Evolutionary conservation across 805 yeast genomes (phyloP), one percentile per base, ranked within the genome.

Genomic region (Lipomyces orientalis): DNA sequence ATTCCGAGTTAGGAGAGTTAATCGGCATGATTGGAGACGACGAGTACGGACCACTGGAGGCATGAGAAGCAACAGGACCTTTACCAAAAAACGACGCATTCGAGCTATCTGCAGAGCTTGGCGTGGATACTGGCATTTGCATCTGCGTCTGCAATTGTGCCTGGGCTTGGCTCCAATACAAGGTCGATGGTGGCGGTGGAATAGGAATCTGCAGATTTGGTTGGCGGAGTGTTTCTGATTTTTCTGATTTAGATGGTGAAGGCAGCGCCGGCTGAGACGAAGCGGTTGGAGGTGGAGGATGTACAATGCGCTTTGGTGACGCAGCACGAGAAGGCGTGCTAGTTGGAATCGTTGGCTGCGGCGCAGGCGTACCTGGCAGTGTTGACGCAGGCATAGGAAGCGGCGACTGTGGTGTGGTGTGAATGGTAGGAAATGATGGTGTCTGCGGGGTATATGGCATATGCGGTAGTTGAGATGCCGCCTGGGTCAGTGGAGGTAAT

Each of bases 141-240:
- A 54, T 16, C 60, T 34, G 64, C 14, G 64, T n/a, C 34, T 43
- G 65, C 35, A 19, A 25, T 46, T 35, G 60, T 46, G 58, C 22
- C 57, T 34, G 64, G 4, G 64, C 46, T 35, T 56, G 64, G 43
- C 64, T 59, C 64, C 59, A 68, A 37, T 55, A 65, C 22, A 52
- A 12, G 2, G 64, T 14, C 25, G 64, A 55, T 25, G 71, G 61
- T 19, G 65, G 62, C 33, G 71, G 67, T 29, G 71, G 71, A 25
- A 68, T 68, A 2, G 71, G 71, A 16, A 68, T 65, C 49, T 68
- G 71, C 51, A 68, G 59, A 34, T 61, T 67, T n/a, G 68, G 62
- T 8, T 60, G 68, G n/a, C 61, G 65, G 16, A 31, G 34, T 14
- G 19, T 35, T 8, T 51, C 33, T 2, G 49, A 54, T 31, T 64